These are phyloP conservation scores for Globisporangium cylindrosporum DNA, from an alignment of 352 stramenopile genomes.

Conservation along the genomic window DNA sequence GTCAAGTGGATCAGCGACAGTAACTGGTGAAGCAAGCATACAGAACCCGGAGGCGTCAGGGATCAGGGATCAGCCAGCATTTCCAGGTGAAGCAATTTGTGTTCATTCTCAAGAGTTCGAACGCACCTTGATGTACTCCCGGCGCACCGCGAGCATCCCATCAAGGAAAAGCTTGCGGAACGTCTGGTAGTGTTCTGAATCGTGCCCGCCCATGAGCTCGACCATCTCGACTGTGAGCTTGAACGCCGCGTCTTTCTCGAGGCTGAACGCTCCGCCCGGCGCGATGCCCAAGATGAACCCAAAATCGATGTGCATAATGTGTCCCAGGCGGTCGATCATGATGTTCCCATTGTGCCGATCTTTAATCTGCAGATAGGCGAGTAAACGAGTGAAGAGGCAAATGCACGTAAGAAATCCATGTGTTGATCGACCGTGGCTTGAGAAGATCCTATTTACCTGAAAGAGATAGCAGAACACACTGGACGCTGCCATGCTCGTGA, in stretches of 20 bases:
- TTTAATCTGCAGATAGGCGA: conserved; percentile 57
- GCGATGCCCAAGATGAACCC: conserved; percentile 95
- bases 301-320: conserved; percentile 97
- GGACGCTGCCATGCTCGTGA: conserved; percentile 89
- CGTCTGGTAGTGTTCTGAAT: conserved; percentile 68
- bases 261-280: conserved; percentile 90
- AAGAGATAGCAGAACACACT: conserved; percentile 93
- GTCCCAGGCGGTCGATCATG: conserved; percentile 89
- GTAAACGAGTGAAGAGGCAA: too few species aligned
- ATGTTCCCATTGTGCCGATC: conserved; percentile 97
- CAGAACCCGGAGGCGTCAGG: neutral
- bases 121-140: conserved; percentile 69
- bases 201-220: conserved; percentile 84
- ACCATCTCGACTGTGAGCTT: conserved; percentile 95
- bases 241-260: conserved; percentile 92
- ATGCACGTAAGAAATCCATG: neutral
- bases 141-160: conserved; percentile 89
- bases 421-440: neutral
- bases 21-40: conserved; percentile 26
- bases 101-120: neutral
- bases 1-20: conserved; percentile 91
- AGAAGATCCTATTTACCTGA: conserved; percentile 22
- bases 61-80: neutral
- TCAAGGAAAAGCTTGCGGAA: conserved; percentile 89
- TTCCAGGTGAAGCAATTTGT: neutral